phyloP scores from a whole-genome alignment of 352 stramenopile species.

The Plasmopara viticola region DNA sequence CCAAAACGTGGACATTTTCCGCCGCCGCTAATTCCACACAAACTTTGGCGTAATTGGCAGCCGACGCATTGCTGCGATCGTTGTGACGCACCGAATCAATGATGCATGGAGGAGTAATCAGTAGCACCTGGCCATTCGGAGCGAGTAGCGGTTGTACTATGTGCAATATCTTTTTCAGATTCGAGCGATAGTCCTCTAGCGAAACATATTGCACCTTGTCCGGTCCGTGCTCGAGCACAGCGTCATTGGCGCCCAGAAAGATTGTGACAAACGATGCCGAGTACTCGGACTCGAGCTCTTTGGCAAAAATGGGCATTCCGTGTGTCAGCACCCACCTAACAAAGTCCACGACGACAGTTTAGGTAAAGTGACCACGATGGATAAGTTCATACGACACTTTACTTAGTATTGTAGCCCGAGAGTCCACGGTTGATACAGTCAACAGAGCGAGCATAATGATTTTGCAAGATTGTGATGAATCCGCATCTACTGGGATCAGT shows the following conservation, averaged over 20 bases:
- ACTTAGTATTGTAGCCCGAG: slow-evolving; percentile 56
- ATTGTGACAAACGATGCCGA: slow-evolving; percentile 36
- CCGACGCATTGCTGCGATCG: slow-evolving; percentile 42
- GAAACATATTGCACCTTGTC: slow-evolving; percentile 41
- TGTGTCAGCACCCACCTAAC: slow-evolving; percentile 20
- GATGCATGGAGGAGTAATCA: slow-evolving; percentile 33
- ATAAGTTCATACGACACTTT: not conserved
- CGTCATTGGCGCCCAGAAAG: slow-evolving; percentile 63
- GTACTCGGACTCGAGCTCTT: slow-evolving; percentile 32
- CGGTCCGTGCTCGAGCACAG: slow-evolving; percentile 30
- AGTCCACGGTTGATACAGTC: slow-evolving; percentile 53
- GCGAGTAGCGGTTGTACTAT: slow-evolving; percentile 18
- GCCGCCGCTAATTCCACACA: slow-evolving; percentile 33
- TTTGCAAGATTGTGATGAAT: slow-evolving; percentile 39
- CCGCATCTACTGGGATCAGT: slow-evolving; percentile 28
- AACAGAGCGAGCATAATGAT: slow-evolving; percentile 45
- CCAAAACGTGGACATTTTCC: slow-evolving; percentile 38
- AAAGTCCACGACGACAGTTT: not conserved
- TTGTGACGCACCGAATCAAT: slow-evolving; percentile 29
- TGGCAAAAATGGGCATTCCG: slow-evolving; percentile 24
- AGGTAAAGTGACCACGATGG: too few relatives aligned
- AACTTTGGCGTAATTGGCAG: slow-evolving; percentile 38
- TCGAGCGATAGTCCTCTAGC: slow-evolving; percentile 33
- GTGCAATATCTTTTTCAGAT: slow-evolving; percentile 34
- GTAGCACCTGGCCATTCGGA: slow-evolving; percentile 20